Conservation (phyloP, 345 rosid genomes). For the Noccaea caerulescens region DNA sequence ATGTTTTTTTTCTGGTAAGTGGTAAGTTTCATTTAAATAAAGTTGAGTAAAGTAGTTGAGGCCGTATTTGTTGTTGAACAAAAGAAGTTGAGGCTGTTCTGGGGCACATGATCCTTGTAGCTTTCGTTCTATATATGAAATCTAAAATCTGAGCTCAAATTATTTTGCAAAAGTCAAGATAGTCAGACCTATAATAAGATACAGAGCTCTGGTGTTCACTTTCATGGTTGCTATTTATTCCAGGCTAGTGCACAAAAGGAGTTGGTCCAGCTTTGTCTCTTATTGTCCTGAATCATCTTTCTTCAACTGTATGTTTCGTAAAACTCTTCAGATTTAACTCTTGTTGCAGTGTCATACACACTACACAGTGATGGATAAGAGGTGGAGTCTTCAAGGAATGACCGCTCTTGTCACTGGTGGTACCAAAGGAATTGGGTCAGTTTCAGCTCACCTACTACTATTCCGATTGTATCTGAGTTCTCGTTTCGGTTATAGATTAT, state of each 20-base stretch:
- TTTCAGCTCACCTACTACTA: neutral
- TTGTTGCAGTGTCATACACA: neutral
- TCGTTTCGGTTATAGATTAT: neutral
- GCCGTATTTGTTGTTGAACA: neutral
- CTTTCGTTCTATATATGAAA: neutral
- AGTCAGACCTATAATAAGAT: neutral
- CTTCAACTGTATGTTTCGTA: neutral
- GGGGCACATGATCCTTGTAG: neutral
- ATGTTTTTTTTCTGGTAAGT: neutral
- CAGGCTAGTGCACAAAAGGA: neutral
- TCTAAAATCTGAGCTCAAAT: neutral
- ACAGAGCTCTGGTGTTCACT: neutral
- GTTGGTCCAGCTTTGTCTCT: neutral
- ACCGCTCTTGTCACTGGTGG: slow-evolving; percentile 45
- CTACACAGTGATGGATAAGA: neutral
- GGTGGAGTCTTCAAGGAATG: slow-evolving; percentile 40
- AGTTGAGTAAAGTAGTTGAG: neutral
- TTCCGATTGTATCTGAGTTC: neutral
- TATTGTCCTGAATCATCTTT: neutral
- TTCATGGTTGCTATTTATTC: neutral
- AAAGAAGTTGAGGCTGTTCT: neutral
- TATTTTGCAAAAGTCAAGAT: neutral
- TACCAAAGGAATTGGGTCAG: slow-evolving; percentile 35
- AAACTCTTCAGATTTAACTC: neutral
- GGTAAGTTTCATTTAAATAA: neutral